phyloP scores from a whole-genome alignment of 306 rosid genomes.

The Quercus suber region DNA sequence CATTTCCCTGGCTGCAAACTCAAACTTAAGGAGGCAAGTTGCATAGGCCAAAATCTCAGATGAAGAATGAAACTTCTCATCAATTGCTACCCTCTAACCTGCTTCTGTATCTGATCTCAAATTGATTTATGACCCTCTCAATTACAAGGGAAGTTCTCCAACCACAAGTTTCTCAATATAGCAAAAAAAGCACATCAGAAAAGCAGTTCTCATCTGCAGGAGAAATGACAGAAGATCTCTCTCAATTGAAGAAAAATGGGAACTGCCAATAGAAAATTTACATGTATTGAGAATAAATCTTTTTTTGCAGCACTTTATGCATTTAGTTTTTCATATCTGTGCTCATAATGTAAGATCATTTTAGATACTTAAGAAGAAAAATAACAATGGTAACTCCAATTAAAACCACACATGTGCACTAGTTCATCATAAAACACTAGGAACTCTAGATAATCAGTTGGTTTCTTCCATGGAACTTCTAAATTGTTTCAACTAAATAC shows the following conservation, averaged over 20 bases:
- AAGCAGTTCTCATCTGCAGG: slow-evolving; percentile 10
- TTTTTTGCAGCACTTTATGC: neutral
- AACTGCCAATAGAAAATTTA: neutral
- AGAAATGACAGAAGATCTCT: neutral
- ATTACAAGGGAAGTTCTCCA: neutral
- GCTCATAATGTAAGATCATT: neutral
- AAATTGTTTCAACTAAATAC: slow-evolving; percentile 16
- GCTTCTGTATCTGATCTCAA: neutral
- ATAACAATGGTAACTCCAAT: neutral
- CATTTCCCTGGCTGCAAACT: slow-evolving; percentile 9
- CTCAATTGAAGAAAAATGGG: neutral
- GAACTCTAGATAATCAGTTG: neutral
- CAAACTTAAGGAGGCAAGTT: neutral
- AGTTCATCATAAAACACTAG: neutral
- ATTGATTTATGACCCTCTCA: neutral
- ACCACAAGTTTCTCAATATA: neutral
- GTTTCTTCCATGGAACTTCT: neutral
- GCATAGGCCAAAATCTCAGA: neutral
- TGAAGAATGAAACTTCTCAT: neutral
- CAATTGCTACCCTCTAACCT: slow-evolving; percentile 19
- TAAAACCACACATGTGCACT: neutral
- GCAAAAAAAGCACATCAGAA: slow-evolving; percentile 3
- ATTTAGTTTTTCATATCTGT: neutral
- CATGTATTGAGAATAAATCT: neutral
- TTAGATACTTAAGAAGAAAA: neutral